Evolutionary conservation across 805 yeast genomes (phyloP), one percentile per base, ranked within the genome.

Genomic region (Clavispora carvajalis): DNA sequence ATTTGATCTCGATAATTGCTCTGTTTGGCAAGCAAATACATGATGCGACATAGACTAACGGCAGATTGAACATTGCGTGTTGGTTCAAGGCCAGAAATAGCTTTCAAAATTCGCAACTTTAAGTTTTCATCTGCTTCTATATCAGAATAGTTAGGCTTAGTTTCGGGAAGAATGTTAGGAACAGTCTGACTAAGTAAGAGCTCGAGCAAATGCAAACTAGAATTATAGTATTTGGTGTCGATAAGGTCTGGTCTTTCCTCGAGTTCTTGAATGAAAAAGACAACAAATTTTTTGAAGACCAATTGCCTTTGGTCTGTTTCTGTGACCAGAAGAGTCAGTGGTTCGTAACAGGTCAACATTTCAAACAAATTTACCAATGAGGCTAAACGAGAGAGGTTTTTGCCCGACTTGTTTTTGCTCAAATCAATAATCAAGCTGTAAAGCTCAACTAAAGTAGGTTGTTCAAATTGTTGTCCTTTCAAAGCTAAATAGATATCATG

Each of bases 191-290:
- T 66, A 33, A 85, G 51, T 3, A 80, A 59, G 25, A 73, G 75
- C 40, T 80, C 85, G 34, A 79, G 66, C 4, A 80, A 70, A 19
- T 70, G 58, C 25, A 87, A 55, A 0, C 79, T 77, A 41, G 74
- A 68, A 0, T 82, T 74, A 51, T 79, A 77, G 82, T 86, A 86
- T 12, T 69, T 66, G 21, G 66, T 53, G 44, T 74, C 70, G 2
- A 60, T 61, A 43, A 57, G 53, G 13, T 25, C 42, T 2, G 48
- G 47, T 17, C 38, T 36, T 7, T 31, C 22, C 9, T 35, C 43
- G 9, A 78, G 44, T 2, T 64, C 62, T 1, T 52, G 58, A 10
- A 62, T 52, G 22, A 79, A 53, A 25, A 66, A 67, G 0, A 48
- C 36, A 3, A 70, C 44, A 40, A 75, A 71, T 7, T 57, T 54